Conservation (phyloP, 306 rosid species). For the Oxytropis ochrocephala region DNA sequence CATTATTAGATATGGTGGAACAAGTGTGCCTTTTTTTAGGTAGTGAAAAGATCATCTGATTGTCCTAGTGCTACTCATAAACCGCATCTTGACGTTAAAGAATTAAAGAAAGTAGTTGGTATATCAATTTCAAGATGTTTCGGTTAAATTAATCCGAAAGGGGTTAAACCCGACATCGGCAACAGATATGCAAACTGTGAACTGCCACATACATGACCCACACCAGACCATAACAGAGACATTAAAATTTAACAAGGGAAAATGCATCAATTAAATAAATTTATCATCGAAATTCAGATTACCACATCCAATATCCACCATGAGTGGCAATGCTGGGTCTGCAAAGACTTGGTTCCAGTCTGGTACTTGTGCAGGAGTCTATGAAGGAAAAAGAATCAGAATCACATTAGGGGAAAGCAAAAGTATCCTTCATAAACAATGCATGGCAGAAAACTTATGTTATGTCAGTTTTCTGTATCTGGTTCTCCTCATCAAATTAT, state of each 20-base stretch:
- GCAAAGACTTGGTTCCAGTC: conserved; percentile 74
- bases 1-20: conserved; percentile 12
- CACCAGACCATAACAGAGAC: background rate
- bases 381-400: conserved; percentile 16
- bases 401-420: background rate
- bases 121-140: background rate
- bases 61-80: background rate
- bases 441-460: background rate
- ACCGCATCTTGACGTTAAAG: background rate
- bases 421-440: background rate
- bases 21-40: background rate
- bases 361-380: conserved; percentile 67
- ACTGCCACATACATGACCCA: conserved; percentile 6
- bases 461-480: background rate
- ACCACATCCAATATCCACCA: conserved; percentile 95
- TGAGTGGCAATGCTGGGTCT: conserved; percentile 84
- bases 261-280: background rate
- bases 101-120: background rate
- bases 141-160: background rate
- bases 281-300: conserved; percentile 13
- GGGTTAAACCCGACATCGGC: background rate
- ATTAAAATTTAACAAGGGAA: background rate
- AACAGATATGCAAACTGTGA: background rate
- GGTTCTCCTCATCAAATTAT: background rate
- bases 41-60: conserved; percentile 1